phyloP scores from a whole-genome alignment of 2,329 filamentous ascomycete species.

The Conoideocrella luteorostrata region DNA sequence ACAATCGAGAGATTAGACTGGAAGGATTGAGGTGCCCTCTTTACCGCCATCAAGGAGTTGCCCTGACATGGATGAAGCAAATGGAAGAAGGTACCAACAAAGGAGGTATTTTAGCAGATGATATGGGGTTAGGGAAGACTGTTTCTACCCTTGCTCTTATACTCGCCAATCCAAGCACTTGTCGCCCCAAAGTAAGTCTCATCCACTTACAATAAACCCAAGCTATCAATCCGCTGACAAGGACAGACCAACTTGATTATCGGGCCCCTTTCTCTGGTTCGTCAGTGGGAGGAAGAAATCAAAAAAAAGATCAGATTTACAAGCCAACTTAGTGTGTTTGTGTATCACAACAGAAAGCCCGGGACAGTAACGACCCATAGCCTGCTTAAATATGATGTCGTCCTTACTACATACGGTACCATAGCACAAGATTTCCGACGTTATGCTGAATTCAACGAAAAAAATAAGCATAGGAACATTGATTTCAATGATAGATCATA shows the following conservation, averaged over 20 bases:
- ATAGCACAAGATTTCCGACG: conserved; percentile 57
- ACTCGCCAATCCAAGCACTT: conserved; percentile 55
- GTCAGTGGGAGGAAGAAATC: conserved; percentile 82
- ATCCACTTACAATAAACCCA: conserved; percentile 25
- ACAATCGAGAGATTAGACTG: conserved; percentile 63
- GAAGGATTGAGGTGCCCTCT: conserved; percentile 60
- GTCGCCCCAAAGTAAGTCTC: conserved; percentile 26
- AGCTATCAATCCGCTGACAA: conserved; percentile 33
- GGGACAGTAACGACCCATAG: conserved; percentile 52
- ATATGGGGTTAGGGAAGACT: conserved; percentile 91
- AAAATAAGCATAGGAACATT: conserved; percentile 34
- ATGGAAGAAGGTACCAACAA: conserved; percentile 72
- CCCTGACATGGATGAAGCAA: conserved; percentile 75
- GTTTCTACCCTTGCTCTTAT: conserved; percentile 78
- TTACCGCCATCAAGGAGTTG: conserved; percentile 78
- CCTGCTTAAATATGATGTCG: conserved; percentile 64
- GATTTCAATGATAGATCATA: conserved; percentile 31
- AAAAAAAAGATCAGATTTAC: conserved; percentile 55
- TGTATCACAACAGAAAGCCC: conserved; percentile 67
- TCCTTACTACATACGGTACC: conserved; percentile 84
- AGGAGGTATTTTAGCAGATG: conserved; percentile 86
- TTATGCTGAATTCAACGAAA: conserved; percentile 45
- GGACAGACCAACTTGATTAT: conserved; percentile 74
- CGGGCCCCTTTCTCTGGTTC: conserved; percentile 70
- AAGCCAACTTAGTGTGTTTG: conserved; percentile 56